These are phyloP conservation scores for Paracamarosporium sp. DNA, from an alignment of 2,329 filamentous ascomycete genomes.

Conservation along the genomic window DNA sequence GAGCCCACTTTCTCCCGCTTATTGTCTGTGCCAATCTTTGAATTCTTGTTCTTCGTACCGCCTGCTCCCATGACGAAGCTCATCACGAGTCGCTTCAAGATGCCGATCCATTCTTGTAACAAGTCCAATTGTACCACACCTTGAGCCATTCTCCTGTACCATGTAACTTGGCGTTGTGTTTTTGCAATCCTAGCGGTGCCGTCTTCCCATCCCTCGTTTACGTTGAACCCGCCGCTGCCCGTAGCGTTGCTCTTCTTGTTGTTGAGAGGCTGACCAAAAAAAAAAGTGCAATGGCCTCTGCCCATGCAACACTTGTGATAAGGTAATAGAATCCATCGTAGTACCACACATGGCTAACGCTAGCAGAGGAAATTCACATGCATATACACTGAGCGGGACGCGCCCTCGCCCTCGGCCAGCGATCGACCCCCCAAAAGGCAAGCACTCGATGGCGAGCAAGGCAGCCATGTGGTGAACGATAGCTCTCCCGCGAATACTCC, in stretches of 20 bases:
- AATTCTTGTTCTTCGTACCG: background rate
- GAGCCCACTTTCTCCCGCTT: background rate
- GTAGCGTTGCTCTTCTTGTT: background rate
- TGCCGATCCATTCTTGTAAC: background rate
- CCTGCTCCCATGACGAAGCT: background rate
- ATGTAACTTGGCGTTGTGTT: background rate
- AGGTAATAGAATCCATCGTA: slow-evolving; percentile 46
- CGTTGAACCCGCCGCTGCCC: slow-evolving; percentile 6
- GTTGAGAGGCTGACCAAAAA: slow-evolving; percentile 19
- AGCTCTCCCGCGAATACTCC: slow-evolving; percentile 29
- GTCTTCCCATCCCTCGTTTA: background rate
- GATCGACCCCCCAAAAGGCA: slow-evolving; percentile 47
- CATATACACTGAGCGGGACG: slow-evolving; percentile 46
- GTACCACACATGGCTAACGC: slow-evolving; percentile 19
- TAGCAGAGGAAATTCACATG: slow-evolving; percentile 50
- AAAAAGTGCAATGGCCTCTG: slow-evolving; percentile 64
- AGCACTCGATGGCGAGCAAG: slow-evolving; percentile 31
- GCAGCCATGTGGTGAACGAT: slow-evolving; percentile 25
- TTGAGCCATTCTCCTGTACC: background rate
- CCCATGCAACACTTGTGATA: slow-evolving; percentile 66
- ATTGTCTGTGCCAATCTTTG: background rate
- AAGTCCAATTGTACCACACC: background rate
- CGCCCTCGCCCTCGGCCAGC: slow-evolving; percentile 43
- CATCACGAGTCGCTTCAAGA: background rate
- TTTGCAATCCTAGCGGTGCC: background rate